Evolutionary conservation across 1,139 yeast genomes (phyloP), one percentile per base, ranked within the genome.

Genomic region (Geotrichum europaeum): DNA sequence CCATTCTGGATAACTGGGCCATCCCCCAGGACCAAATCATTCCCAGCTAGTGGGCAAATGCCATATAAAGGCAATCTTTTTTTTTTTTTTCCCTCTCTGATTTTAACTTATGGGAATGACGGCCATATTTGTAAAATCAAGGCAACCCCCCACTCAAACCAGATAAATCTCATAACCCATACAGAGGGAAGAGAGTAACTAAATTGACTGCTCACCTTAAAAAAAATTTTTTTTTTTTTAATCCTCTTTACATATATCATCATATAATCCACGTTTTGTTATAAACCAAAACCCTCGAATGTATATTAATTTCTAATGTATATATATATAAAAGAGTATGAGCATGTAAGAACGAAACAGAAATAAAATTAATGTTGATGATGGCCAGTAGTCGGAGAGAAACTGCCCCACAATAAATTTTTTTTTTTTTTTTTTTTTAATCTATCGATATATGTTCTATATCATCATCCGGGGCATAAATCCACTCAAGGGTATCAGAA

Each of bases 401-500:
- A n/a, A 40, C 4, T n/a, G n/a, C 4, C 20, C 12, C 47, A n/a
- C 20, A n/a, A 15, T 5, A 2, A 36, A 36, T 36, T 9, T 34
- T 10, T 36, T n/a, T n/a, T n/a, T n/a, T 28, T 4, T 5, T 28
- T 28, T 28, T 28, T 4, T 28, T 28, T 28, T 10, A 40, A n/a
- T 40, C 47, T n/a, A 40, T 40, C 25, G 43, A 32, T 2, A 22
- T 53, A 34, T 52, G 56, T 25, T 53, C 59, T 22, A 60, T 57
- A 57, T 71, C 73, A 52, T 66, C 66, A 56, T 73, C 76, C 4
- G 68, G 67, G 18, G 65, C 59, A 57, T 74, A 72, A 32, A 72
- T 70, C 76, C 76, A 75, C 58, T 68, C 72, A 30, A 67, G 62
- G 56, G 75, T 70, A 61, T 75, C 78, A 24, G 67, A 60, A 25